A percentile compares a stretch with the other conserved stretches of the same genome.
Conservation (phyloP, 2,329 filamentous ascomycete genomes). For the Pseudogymnoascus pannorum region DNA sequence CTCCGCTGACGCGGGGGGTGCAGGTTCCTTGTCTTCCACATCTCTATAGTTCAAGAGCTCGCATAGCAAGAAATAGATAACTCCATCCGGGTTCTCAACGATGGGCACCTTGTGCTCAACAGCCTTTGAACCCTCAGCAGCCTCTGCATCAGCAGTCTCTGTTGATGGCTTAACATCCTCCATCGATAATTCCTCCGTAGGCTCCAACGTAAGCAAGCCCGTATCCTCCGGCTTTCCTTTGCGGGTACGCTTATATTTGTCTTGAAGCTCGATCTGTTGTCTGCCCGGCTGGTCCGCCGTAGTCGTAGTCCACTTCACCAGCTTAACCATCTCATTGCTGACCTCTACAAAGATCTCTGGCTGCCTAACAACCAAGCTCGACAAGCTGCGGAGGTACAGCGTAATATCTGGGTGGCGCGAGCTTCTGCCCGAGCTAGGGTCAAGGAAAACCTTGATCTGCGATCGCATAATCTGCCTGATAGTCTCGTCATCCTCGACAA, state of each 20-base stretch:
- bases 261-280: constrained; percentile 34
- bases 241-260: constrained; percentile 1
- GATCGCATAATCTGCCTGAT: constrained; percentile 86
- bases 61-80: constrained; percentile 89
- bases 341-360: constrained; percentile 83
- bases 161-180: constrained; percentile 53
- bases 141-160: constrained; percentile 51
- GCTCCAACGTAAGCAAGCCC: constrained; percentile 26
- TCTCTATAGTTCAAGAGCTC: constrained; percentile 89
- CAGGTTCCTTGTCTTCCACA: constrained; percentile 73
- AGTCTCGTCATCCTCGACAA: constrained; percentile 88
- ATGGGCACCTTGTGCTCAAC: constrained; percentile 72
- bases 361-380: constrained; percentile 70
- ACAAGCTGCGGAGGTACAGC: constrained; percentile 67
- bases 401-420: constrained; percentile 60
- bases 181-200: constrained; percentile 29
- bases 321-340: constrained; percentile 74
- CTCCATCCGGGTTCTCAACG: constrained; percentile 87
- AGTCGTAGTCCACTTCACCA: constrained; percentile 50
- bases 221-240: constrained; percentile 22
- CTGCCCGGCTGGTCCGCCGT: constrained; percentile 30
- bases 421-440: constrained; percentile 40
- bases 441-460: constrained; percentile 76
- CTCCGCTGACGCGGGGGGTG: constrained; percentile 13
- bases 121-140: constrained; percentile 57